Evolutionary conservation across 768 basidiomycete genomes (phyloP).

Genomic region (Mycena sanguinolenta): DNA sequence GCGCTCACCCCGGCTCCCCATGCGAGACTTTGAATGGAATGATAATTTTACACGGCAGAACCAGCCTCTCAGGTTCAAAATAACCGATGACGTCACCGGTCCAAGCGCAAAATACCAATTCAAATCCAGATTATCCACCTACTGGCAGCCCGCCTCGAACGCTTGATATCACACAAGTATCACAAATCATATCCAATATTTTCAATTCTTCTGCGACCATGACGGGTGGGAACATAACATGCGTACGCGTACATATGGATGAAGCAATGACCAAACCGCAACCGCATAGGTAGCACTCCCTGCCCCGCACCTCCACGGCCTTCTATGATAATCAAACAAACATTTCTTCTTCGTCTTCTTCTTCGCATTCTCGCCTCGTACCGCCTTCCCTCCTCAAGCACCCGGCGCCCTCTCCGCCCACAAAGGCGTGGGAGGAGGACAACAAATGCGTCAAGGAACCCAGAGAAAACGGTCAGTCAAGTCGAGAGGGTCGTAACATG

Average conservation of each 20-base stretch:
- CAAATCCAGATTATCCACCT: no score
- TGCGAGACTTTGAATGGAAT: no score
- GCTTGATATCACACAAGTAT: no score
- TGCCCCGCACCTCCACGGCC: not conserved
- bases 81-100: no score
- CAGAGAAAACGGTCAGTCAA: not conserved
- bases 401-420: conserved; percentile 26
- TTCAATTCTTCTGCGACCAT: not conserved
- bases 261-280: not conserved
- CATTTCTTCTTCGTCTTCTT: not conserved
- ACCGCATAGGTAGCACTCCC: not conserved
- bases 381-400: not conserved
- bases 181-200: not conserved
- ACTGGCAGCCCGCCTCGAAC: no score
- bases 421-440: conserved; percentile 20
- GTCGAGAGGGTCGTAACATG: conserved; percentile 4
- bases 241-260: conserved; percentile 16
- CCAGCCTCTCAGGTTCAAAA: no score
- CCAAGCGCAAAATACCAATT: no score
- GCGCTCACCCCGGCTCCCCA: no score
- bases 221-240: not conserved
- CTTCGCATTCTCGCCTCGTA: not conserved
- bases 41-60: no score
- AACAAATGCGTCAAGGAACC: conserved; percentile 26
- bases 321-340: conserved; percentile 4